Percentiles rank a stretch among this genome's conserved stretches.
phyloP scores from a whole-genome alignment of 352 stramenopile genomes.

The Phytophthora cryptogea region DNA sequence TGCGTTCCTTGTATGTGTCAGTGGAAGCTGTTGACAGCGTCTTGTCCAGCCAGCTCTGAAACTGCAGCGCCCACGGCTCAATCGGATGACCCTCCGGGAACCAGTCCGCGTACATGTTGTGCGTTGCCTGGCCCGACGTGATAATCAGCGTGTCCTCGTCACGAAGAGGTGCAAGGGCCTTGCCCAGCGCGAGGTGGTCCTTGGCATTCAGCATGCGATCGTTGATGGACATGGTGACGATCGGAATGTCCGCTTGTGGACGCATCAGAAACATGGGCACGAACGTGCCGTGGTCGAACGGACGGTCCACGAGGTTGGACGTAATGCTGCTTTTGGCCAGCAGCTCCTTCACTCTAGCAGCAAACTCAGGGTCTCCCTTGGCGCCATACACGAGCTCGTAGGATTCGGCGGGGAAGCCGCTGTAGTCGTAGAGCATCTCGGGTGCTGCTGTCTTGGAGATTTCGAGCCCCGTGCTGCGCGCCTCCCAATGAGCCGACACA shows the following conservation, averaged over 20 bases:
- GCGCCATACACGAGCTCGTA: slow-evolving; percentile 87
- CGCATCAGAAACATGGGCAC: slow-evolving; percentile 91
- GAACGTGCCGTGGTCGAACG: slow-evolving; percentile 93
- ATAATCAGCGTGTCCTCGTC: slow-evolving; percentile 77
- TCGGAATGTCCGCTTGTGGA: slow-evolving; percentile 85
- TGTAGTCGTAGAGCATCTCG: slow-evolving; percentile 91
- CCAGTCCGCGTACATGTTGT: slow-evolving; percentile 42
- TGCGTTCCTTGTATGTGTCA: slow-evolving; percentile 29
- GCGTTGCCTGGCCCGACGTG: slow-evolving; percentile 59
- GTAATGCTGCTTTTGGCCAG: slow-evolving; percentile 48
- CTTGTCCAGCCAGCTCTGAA: slow-evolving; percentile 47
- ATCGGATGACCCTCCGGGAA: slow-evolving; percentile 23
- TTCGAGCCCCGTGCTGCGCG: slow-evolving; percentile 31
- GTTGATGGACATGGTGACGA: slow-evolving; percentile 83
- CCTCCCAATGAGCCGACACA: slow-evolving; percentile 89
- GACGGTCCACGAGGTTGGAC: slow-evolving; percentile 51
- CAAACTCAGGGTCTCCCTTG: slow-evolving; percentile 66
- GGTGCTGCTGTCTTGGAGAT: slow-evolving; percentile 56
- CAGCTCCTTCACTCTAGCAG: slow-evolving; percentile 62
- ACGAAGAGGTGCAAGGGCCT: slow-evolving; percentile 54
- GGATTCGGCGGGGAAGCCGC: slow-evolving; percentile 80
- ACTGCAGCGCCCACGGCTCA: slow-evolving; percentile 33
- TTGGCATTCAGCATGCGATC: slow-evolving; percentile 34
- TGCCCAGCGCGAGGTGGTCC: slow-evolving; percentile 59
- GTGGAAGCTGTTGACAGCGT: slow-evolving; percentile 29